Evolutionary conservation across 139 green algal genomes (phyloP), one percentile per base, ranked within the genome.

Genomic region (Auxenochlorella protothecoides): DNA sequence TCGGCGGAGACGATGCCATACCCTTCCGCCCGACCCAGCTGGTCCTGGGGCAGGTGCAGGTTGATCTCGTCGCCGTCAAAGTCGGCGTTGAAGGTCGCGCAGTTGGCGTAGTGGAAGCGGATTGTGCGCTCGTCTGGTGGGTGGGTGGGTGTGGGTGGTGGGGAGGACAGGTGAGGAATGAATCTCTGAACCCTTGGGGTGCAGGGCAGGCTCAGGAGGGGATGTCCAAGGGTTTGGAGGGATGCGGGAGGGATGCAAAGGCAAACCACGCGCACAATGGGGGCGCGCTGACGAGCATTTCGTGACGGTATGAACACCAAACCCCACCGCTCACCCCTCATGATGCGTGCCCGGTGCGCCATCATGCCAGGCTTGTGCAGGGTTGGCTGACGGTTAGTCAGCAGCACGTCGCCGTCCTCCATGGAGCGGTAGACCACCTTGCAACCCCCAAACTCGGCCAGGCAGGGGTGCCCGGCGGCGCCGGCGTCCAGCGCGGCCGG

Each of bases 61-160:
- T 99, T 99, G 84, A 99, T 98, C 80, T 99, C 95, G 74, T 99
- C 95, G 3, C 95, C 95, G 73, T 99, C 95, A 86, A 99, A 99
- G 78, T 99, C 95, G 12, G 92, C 91, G 81, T 97, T 97, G 85
- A 96, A 97, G 60, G 89, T 94, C 57, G 89, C 78, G 85, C 95
- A 99, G 87, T 99, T 99, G 72, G 95, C 90, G 80, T 99, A 99
- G 85, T 99, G 95, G 85, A 99, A 93, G 60, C 95, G 87, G 67
- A 99, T 97, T 44, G 93, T 97, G 66, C 93, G 84, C 88, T 99
- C 89, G 3, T 72, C 66, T 44, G 27, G 27, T 44, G 27, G 27
- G 27, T 44, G 27, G 27, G 27, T 44, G 27, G 27, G 27, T 63
- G 59, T 12, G 27, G 27, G 27, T 44, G 27, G 27, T 44, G 27